phyloP scores from a whole-genome alignment of 73 alveolate genomes.

The Tetrahymena malaccensis region DNA sequence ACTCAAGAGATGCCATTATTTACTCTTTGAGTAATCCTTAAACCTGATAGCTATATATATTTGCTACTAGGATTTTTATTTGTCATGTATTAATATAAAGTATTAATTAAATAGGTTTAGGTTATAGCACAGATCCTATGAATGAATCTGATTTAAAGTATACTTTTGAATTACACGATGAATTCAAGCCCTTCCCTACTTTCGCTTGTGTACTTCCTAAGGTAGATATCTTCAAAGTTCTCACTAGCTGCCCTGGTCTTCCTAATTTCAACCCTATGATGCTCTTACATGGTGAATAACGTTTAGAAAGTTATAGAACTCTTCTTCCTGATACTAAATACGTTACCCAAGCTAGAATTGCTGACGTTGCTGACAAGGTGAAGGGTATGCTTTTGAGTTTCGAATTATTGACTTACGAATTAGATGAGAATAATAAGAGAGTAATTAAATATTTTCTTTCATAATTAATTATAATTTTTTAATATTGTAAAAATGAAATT shows the following conservation, averaged over 20 bases:
- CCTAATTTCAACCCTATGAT: conserved; percentile 89
- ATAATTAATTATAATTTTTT: background rate
- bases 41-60: background rate
- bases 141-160: conserved; percentile 51
- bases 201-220: conserved; percentile 52
- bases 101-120: conserved; percentile 38
- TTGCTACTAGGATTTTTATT: background rate
- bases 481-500: background rate
- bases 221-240: conserved; percentile 47
- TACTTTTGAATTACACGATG: conserved; percentile 71
- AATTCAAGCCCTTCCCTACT: conserved; percentile 62
- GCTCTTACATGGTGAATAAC: conserved; percentile 83
- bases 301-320: conserved; percentile 47
- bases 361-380: conserved; percentile 72
- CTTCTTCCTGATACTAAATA: conserved; percentile 42
- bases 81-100: background rate
- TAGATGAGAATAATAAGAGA: conserved; percentile 15
- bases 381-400: conserved; percentile 60
- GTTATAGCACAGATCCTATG: conserved; percentile 65
- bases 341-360: conserved; percentile 38
- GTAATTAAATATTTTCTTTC: background rate
- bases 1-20: conserved; percentile 38
- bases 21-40: conserved; percentile 31
- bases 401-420: conserved; percentile 20
- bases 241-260: conserved; percentile 62